Evolutionary conservation across 345 rosid species (phyloP), one percentile per base, ranked within the genome.

Genomic region (Arabidopsis arenosa): DNA sequence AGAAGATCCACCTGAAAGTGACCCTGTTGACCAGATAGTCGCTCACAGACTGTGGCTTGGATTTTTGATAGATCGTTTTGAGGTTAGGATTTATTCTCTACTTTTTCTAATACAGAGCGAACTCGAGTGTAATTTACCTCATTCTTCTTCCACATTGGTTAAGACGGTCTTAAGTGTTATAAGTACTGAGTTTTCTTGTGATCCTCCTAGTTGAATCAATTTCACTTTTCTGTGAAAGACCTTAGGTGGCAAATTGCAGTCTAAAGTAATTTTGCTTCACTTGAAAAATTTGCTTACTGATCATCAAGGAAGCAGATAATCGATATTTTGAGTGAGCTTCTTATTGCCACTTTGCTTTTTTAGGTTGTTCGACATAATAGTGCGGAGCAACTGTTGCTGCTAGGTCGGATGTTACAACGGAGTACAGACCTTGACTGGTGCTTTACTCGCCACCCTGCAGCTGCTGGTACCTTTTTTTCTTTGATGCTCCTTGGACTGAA

Each of bases 31-130:
- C 56, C 97, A 93, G 82, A 93, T 91, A 80, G 84, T 89, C 76
- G 99, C 99, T 52, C 99, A 96, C 81, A 91, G 94, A 82, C 66
- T 95, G 28, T 95, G 97, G 98, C 83, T 95, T 74, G 99, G 99
- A 30, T 95, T 93, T 85, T 82, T 95, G 64, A 87, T 92, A 63
- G 99, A 95, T 77, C 98, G 96, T 26, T 95, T 95, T 85, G 99
- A 95, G 97, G 98, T 95, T 66, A 81, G 85, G 72, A 59, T 39
- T 60, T 75, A 18, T 71, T 57, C 52, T 21, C 14, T 45, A 12
- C 1, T 28, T 77, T 61, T 66, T 45, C 47, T 30, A 33, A 49
- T 66, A 39, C 57, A 49, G 28, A 44, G 26, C 9, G 43, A 30
- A 28, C 47, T 45, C 54, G 45, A 54, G 48, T 48, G 58, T 73